These are phyloP conservation scores for Aspergillus puulaauensis DNA, from an alignment of 2,329 filamentous ascomycete genomes.

Conservation along the genomic window DNA sequence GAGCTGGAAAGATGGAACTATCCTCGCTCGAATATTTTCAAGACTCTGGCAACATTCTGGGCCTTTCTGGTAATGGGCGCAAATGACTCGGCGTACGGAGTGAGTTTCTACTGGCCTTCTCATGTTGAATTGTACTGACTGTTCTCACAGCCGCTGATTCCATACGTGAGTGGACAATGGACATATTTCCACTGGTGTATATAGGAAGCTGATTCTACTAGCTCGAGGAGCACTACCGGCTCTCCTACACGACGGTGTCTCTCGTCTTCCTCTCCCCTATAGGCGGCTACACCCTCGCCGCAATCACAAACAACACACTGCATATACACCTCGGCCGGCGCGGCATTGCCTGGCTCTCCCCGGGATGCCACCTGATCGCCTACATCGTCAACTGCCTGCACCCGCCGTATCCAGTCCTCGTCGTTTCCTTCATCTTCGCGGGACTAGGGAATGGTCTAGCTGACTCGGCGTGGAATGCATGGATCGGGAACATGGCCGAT, in stretches of 20 bases:
- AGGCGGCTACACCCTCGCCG: slow-evolving; percentile 47
- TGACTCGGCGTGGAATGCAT: slow-evolving; percentile 60
- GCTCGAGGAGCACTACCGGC: slow-evolving; percentile 44
- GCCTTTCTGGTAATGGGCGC: slow-evolving; percentile 59
- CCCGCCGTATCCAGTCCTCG: slow-evolving; percentile 44
- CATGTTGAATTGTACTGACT: background rate
- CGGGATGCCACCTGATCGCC: slow-evolving; percentile 46
- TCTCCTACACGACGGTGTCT: slow-evolving; percentile 51
- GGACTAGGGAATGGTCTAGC: slow-evolving; percentile 44
- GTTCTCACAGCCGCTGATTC: slow-evolving; percentile 41
- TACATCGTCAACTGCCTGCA: slow-evolving; percentile 38
- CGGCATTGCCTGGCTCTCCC: slow-evolving; percentile 67
- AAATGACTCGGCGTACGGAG: slow-evolving; percentile 60
- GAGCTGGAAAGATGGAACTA: slow-evolving; percentile 45
- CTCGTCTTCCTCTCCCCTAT: slow-evolving; percentile 51
- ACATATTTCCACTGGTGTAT: too few relatives aligned
- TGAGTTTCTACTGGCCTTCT: slow-evolving; percentile 31
- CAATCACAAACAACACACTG: slow-evolving; percentile 46
- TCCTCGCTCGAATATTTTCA: slow-evolving; percentile 50
- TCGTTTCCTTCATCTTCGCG: slow-evolving; percentile 40
- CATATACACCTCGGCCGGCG: slow-evolving; percentile 59
- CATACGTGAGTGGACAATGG: slow-evolving; percentile 45
- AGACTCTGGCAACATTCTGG: slow-evolving; percentile 56
- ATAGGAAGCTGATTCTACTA: slow-evolving; percentile 16
- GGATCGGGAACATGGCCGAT: slow-evolving; percentile 69